A percentile compares a stretch with the other conserved stretches of the same genome.
These are phyloP conservation scores for Saccharomycopsis lassenensis DNA, from an alignment of 805 yeast species.

Conservation along the genomic window DNA sequence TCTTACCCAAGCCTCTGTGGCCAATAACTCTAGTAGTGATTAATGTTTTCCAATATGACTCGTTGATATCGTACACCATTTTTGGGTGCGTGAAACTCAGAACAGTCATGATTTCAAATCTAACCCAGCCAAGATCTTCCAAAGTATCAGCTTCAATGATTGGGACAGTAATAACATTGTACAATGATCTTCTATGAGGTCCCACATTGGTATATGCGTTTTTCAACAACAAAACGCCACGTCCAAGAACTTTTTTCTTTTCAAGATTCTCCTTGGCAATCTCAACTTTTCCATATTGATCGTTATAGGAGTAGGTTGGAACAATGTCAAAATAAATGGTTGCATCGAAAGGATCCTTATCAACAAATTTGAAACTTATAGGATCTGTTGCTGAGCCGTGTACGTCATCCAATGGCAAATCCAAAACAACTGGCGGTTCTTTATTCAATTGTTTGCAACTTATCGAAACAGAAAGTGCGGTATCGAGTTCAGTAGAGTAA, in stretches of 20 bases:
- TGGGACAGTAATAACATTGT: conserved; percentile 59
- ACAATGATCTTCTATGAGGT: conserved; percentile 50
- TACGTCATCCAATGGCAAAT: conserved; percentile 72
- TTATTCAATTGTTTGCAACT: conserved; percentile 26
- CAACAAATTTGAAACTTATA: conserved; percentile 52
- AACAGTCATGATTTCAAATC: conserved; percentile 64
- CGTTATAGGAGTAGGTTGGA: conserved; percentile 64
- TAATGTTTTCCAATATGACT: conserved; percentile 85
- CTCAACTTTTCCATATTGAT: conserved; percentile 7
- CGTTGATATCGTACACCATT: conserved; percentile 52
- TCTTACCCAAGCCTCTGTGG: conserved; percentile 91
- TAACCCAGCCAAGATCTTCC: conserved; percentile 65
- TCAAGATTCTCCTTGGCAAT: conserved; percentile 20
- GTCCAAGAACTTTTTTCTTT: conserved; percentile 47
- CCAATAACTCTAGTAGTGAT: conserved; percentile 89
- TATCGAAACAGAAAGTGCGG: conserved; percentile 70
- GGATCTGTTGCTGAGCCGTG: conserved; percentile 40
- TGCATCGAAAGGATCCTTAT: conserved; percentile 38
- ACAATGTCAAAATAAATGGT: conserved; percentile 72
- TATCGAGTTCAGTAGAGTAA: conserved; percentile 75
- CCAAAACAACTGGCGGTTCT: conserved; percentile 54
- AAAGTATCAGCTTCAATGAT: conserved; percentile 61
- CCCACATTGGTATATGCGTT: conserved; percentile 60
- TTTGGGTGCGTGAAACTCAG: conserved; percentile 63
- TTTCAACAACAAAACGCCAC: conserved; percentile 69